Evolutionary conservation across 2,329 filamentous ascomycete species (phyloP), one percentile per base, ranked within the genome.

Genomic region (Seiridium cupressi): DNA sequence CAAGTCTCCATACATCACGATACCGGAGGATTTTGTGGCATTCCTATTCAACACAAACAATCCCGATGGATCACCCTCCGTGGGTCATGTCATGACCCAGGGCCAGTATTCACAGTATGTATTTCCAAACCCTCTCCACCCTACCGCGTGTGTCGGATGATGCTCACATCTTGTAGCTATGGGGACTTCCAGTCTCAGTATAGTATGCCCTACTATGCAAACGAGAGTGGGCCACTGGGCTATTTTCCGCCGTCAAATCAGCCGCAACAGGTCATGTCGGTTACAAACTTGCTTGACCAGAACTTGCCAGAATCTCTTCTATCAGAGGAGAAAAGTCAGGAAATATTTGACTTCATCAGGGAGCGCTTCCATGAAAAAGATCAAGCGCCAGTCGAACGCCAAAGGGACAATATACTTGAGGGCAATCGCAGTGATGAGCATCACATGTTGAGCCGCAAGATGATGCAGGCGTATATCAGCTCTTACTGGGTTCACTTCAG

Each of bases 401-500:
- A 89, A 63, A 92, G 93, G 69, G 91, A 92, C 55, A 84, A 83
- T 55, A 85, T 97, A 34, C 78, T 96, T 59, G 88, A 92, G 35
- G 94, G 93, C 11, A 88, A 96, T 69, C 85, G 90, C 57, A 85
- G 88, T 55, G 78, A 85, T 38, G 82, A 85, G 57, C 76, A 78
- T 32, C 86, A 89, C 62, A 83, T 89, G 79, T 79, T 98, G 63
- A 96, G 94, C 73, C 82, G 93, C 68, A 87, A 90, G 68, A 97
- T 97, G 92, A 96, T 98, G 90, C 92, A 97, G 75, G 89, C 89
- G 3, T 98, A 97, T 70, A 93, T 96, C 65, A 85, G 88, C 9
- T 96, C 93, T 2, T 99, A 96, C 74, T 99, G 95, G 95, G 83
- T 90, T 57, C 90, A 97, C 73, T 96, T 97, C 70, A 96, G 95